These are phyloP conservation scores for Pseudomonodictys pantanalensis DNA, from an alignment of 495 filamentous ascomycete genomes.

Conservation along the genomic window DNA sequence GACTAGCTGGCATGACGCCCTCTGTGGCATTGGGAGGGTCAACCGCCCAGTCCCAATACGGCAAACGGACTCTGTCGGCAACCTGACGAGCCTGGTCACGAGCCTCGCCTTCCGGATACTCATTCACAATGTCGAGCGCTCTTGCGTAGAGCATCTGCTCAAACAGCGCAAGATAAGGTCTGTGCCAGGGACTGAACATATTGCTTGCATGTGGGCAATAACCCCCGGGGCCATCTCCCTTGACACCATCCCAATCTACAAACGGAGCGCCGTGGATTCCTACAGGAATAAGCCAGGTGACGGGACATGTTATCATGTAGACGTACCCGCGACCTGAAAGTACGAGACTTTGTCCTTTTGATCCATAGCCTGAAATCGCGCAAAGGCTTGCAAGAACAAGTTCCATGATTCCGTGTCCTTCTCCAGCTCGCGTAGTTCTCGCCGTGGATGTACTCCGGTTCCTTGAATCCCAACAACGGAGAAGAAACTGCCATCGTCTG, in stretches of 20 bases:
- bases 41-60: conserved; percentile 30
- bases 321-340: conserved; percentile 38
- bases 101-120: conserved; percentile 5
- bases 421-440: conserved; percentile 35
- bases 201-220: conserved; percentile 26
- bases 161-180: conserved; percentile 20
- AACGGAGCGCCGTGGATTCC: conserved; percentile 26
- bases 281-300: background rate
- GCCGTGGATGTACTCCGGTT: conserved; percentile 31
- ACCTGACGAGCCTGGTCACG: background rate
- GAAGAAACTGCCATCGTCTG: conserved; percentile 9
- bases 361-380: conserved; percentile 29
- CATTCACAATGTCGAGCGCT: conserved; percentile 19
- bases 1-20: conserved; percentile 15
- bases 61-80: conserved; percentile 17
- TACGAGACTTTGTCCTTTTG: conserved; percentile 34
- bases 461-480: conserved; percentile 33
- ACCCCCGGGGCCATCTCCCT: background rate
- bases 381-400: conserved; percentile 35
- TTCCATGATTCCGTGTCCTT: conserved; percentile 37
- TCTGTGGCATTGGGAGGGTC: conserved; percentile 1
- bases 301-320: background rate
- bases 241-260: conserved; percentile 8
- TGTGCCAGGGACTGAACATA: conserved; percentile 22
- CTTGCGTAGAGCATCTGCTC: conserved; percentile 17